A percentile compares a stretch with the other conserved stretches of the same genome.
These are phyloP conservation scores for Biscutella laevigata DNA, from an alignment of 441 rosid species.

Conservation along the genomic window DNA sequence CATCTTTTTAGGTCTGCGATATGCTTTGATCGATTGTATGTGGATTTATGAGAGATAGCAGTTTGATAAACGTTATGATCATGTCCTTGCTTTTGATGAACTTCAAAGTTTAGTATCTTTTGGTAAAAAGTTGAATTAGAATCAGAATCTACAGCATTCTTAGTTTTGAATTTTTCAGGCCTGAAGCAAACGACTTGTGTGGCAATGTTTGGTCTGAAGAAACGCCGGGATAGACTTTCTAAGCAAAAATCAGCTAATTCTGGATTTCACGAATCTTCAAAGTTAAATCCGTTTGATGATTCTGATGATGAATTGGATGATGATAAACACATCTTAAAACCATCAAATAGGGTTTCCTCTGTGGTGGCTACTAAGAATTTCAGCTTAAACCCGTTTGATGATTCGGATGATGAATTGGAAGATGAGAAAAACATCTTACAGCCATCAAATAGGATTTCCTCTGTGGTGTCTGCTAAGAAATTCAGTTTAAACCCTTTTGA, in stretches of 20 bases:
- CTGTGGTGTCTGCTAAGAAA: slow-evolving; percentile 27
- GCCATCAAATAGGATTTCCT: slow-evolving; percentile 43
- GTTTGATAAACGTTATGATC: neutral
- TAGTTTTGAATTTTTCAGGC: neutral
- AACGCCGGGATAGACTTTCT: slow-evolving; percentile 37
- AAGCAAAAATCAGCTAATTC: slow-evolving; percentile 43
- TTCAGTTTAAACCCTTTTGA: slow-evolving; percentile 44
- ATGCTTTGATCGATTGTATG: neutral
- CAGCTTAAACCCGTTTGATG: slow-evolving; percentile 57
- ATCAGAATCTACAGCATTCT: neutral
- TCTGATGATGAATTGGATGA: slow-evolving; percentile 57
- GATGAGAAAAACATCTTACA: slow-evolving; percentile 32
- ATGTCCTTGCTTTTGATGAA: slow-evolving; percentile 6
- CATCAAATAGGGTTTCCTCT: slow-evolving; percentile 45
- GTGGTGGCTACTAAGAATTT: slow-evolving; percentile 21
- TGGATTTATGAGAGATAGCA: neutral
- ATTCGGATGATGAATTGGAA: slow-evolving; percentile 36
- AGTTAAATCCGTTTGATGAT: slow-evolving; percentile 77
- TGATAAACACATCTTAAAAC: slow-evolving; percentile 31
- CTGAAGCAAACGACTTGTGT: neutral
- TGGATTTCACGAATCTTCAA: slow-evolving; percentile 28
- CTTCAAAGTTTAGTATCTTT: neutral
- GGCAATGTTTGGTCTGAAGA: slow-evolving; percentile 50
- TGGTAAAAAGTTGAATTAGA: neutral
- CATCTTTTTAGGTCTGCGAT: neutral